phyloP scores from a whole-genome alignment of 2,329 filamentous ascomycete genomes.

The Ophiostoma ulmi region DNA sequence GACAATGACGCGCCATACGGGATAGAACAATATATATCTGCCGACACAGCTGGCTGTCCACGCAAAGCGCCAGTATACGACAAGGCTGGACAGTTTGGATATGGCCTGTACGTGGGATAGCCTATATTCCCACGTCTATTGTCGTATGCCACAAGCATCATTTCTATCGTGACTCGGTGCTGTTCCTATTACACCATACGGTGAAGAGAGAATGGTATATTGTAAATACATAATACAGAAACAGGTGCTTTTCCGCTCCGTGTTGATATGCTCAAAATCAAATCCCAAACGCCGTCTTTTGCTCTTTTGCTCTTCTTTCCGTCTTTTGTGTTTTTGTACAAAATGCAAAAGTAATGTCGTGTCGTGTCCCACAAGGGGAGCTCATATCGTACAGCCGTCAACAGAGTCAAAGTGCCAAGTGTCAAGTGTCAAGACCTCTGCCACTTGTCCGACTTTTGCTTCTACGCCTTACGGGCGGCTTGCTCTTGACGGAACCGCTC shows the following conservation, averaged over 20 bases:
- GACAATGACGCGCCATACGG: not conserved
- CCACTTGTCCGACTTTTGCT: too few relatives aligned
- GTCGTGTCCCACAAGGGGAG: not conserved
- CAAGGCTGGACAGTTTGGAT: too few relatives aligned
- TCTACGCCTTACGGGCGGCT: not conserved
- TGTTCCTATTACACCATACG: not conserved
- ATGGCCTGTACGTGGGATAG: too few relatives aligned
- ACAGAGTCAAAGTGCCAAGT: too few relatives aligned
- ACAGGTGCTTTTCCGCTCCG: constrained; percentile 4
- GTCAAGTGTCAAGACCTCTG: not conserved
- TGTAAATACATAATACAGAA: not conserved
- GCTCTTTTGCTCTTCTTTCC: not conserved
- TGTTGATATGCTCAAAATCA: not conserved
- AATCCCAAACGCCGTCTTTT: constrained; percentile 6
- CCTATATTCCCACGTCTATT: too few relatives aligned
- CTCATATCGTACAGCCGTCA: not conserved
- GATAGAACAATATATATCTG: not conserved
- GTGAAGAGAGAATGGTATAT: not conserved
- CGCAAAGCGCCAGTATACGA: not conserved
- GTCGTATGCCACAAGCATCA: too few relatives aligned
- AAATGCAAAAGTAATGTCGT: not conserved
- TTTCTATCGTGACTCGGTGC: not conserved
- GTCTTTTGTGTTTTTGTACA: not conserved
- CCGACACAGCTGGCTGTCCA: not conserved
- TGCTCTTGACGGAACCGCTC: constrained; percentile 46